Percentiles rank a stretch among this genome's conserved stretches.
Evolutionary conservation across 441 rosid genomes (phyloP).

Genomic region (Gossypium armourianum): DNA sequence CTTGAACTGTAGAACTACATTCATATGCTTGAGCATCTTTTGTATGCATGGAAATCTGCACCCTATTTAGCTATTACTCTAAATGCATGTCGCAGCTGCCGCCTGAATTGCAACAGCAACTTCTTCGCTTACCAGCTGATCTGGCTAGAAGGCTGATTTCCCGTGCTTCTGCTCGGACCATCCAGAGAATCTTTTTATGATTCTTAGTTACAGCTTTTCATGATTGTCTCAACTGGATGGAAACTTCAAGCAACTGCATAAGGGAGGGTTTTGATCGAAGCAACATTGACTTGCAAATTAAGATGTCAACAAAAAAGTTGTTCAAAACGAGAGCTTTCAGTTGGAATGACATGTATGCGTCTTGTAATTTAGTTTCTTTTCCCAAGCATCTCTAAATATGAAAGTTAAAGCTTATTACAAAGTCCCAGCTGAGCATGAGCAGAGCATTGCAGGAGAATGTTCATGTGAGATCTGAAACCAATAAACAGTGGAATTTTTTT

Average conservation of each 20-base stretch:
- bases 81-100: constrained; percentile 45
- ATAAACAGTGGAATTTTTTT: background rate
- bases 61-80: background rate
- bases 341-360: background rate
- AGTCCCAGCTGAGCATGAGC: background rate
- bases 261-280: background rate
- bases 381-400: background rate
- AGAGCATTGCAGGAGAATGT: background rate
- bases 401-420: background rate
- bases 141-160: constrained; percentile 61
- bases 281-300: background rate
- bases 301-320: background rate
- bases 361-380: background rate
- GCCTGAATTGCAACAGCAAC: constrained; percentile 59
- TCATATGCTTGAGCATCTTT: constrained; percentile 3
- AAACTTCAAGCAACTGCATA: background rate
- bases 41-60: background rate
- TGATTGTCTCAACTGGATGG: background rate
- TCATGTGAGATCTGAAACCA: background rate
- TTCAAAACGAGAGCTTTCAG: background rate
- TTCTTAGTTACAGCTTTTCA: constrained; percentile 1
- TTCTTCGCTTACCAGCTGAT: constrained; percentile 66
- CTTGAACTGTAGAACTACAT: background rate
- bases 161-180: constrained; percentile 67
- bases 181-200: constrained; percentile 60